phyloP scores from a whole-genome alignment of 2,329 filamentous ascomycete genomes.

The Trichothecium sympodiale region DNA sequence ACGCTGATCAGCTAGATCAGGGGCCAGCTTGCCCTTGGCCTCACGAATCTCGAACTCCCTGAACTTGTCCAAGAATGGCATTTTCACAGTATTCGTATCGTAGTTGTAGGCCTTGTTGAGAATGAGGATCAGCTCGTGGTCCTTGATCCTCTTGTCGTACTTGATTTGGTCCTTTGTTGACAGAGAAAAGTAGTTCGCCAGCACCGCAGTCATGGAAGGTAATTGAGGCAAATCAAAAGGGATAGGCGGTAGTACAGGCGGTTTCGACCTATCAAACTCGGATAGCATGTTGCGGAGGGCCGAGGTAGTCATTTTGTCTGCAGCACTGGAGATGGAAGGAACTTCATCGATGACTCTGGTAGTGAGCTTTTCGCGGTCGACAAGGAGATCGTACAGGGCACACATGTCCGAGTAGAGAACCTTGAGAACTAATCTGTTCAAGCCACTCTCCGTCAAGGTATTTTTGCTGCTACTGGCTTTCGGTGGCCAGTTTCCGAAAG shows the following conservation, averaged over 20 bases:
- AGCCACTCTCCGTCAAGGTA: conserved; percentile 69
- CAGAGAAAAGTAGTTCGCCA: conserved; percentile 52
- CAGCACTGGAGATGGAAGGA: conserved; percentile 41
- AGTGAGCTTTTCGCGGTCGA: conserved; percentile 68
- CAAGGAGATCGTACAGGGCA: conserved; percentile 77
- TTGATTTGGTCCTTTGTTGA: conserved; percentile 66
- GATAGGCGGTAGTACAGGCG: conserved; percentile 81
- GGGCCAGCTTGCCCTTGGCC: conserved; percentile 48
- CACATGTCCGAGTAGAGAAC: conserved; percentile 80
- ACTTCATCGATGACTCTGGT: conserved; percentile 65
- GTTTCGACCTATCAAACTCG: conserved; percentile 82
- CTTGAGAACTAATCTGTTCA: conserved; percentile 74
- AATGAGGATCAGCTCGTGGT: conserved; percentile 65
- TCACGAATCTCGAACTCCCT: conserved; percentile 61
- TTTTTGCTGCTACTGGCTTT: conserved; percentile 91
- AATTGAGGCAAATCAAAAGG: conserved; percentile 80
- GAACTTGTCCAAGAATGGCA: conserved; percentile 59
- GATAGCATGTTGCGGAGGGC: conserved; percentile 70
- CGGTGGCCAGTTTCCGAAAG: conserved; percentile 69
- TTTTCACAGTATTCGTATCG: conserved; percentile 47
- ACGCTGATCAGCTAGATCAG: conserved; percentile 60
- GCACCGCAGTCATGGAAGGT: conserved; percentile 56
- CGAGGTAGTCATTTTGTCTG: conserved; percentile 50
- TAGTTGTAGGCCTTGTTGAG: conserved; percentile 75
- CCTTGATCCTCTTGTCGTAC: conserved; percentile 61